Evolutionary conservation across 2,329 filamentous ascomycete genomes (phyloP).

Genomic region (Coniosporium tulheliwenetii): DNA sequence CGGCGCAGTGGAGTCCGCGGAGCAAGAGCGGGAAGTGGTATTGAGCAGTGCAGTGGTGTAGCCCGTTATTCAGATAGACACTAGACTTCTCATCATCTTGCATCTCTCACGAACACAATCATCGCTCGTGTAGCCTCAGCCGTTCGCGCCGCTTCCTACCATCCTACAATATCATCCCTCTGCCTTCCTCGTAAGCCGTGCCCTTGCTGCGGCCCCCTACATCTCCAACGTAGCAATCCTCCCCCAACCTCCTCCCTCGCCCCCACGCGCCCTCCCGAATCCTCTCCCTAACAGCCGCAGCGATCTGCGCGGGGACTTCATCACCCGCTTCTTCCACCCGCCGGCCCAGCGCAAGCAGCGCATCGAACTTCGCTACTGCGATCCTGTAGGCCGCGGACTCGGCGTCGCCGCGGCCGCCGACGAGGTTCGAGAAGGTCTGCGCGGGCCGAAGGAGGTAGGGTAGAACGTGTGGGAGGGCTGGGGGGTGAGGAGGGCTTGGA

Average conservation of each 20-base stretch:
- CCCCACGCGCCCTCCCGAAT: constrained; percentile 27
- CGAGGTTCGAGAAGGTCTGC: constrained; percentile 40
- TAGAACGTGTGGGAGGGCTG: constrained; percentile 32
- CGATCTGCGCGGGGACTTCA: constrained; percentile 21
- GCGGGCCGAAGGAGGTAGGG: constrained; percentile 42
- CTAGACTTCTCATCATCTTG: too few species aligned
- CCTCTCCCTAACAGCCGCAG: constrained; percentile 24
- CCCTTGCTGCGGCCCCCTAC: constrained; percentile 2
- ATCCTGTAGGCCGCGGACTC: constrained; percentile 43
- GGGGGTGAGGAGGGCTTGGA: constrained; percentile 37
- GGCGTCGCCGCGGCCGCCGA: constrained; percentile 39
- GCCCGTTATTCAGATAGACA: too few species aligned
- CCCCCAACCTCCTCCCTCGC: constrained; percentile 23
- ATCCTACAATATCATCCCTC: too few species aligned
- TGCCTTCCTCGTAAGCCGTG: too few species aligned
- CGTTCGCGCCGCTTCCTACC: too few species aligned
- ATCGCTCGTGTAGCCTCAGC: too few species aligned
- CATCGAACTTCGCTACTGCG: constrained; percentile 41
- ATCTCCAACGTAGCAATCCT: constrained; percentile 30
- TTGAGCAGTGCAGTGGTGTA: too few species aligned
- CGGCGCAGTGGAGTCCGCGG: too few species aligned
- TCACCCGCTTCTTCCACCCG: constrained; percentile 13
- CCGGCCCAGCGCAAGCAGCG: constrained; percentile 32
- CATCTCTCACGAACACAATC: too few species aligned
- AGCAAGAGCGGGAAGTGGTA: too few species aligned